Percentiles rank a stretch among this genome's conserved stretches.
These are phyloP conservation scores for Dioscorea zingiberensis DNA, from an alignment of 106 monocot genomes.

Conservation along the genomic window DNA sequence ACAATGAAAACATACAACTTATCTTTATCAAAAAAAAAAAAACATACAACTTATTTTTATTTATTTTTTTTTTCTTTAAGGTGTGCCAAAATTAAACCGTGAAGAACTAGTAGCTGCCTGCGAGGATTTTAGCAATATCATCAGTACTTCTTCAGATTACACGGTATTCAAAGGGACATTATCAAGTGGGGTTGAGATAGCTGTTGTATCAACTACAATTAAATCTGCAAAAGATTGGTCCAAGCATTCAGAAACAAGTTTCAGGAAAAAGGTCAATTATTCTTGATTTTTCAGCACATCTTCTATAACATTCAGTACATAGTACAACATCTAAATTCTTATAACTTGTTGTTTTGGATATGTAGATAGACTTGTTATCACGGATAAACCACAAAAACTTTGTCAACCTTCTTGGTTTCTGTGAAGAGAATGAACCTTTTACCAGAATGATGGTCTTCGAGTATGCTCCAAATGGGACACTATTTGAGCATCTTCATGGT, in stretches of 20 bases:
- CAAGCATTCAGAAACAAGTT: conserved; percentile 36
- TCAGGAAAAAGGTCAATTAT: conserved; percentile 56
- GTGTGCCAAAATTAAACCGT: conserved; percentile 64
- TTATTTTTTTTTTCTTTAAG: conserved; percentile 33
- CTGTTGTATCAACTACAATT: conserved; percentile 53
- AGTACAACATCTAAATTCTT: neutral
- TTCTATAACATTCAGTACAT: neutral
- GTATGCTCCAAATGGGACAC: conserved; percentile 68
- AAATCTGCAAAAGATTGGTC: conserved; percentile 56
- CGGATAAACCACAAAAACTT: conserved; percentile 87
- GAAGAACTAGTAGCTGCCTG: conserved; percentile 77
- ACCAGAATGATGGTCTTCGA: conserved; percentile 83
- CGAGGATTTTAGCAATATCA: conserved; percentile 88
- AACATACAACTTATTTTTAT: too few species aligned
- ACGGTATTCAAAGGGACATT: conserved; percentile 81
- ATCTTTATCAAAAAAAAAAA: too few species aligned
- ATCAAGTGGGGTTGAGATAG: conserved; percentile 84
- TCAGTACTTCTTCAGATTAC: conserved; percentile 31
- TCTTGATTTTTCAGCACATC: neutral
- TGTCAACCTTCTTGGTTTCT: conserved; percentile 80
- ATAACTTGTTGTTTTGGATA: conserved; percentile 4
- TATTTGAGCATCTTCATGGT: conserved; percentile 89
- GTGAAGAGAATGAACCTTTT: conserved; percentile 75
- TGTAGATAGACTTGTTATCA: conserved; percentile 64
- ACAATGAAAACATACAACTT: too few species aligned